Evolutionary conservation across 2,329 filamentous ascomycete genomes (phyloP).

Genomic region (Penicillium sp.): DNA sequence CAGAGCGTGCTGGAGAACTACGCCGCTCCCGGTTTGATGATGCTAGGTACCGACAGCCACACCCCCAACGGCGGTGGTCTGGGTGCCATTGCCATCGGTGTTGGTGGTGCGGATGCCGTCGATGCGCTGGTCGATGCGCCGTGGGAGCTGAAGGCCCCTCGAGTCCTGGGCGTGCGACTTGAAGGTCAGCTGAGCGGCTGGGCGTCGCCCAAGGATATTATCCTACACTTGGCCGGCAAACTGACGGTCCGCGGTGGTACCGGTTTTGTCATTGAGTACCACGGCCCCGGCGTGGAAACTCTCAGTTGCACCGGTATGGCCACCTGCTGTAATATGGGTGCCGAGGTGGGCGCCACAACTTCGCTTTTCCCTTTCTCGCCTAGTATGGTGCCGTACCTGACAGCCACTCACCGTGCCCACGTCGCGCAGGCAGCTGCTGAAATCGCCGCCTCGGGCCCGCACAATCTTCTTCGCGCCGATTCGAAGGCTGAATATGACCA

Average conservation of each 20-base stretch:
- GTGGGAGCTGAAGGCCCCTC: constrained; percentile 98
- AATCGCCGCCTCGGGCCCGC: constrained; percentile 62
- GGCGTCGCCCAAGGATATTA: constrained; percentile 94
- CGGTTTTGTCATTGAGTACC: constrained; percentile 66
- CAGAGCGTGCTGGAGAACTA: constrained; percentile 99
- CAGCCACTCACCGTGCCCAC: constrained; percentile 80
- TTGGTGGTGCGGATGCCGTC: constrained; percentile 96
- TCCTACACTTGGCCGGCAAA: constrained; percentile 94
- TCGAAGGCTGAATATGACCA: constrained; percentile 93
- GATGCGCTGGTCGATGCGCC: constrained; percentile 97
- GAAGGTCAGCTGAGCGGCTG: constrained; percentile 87
- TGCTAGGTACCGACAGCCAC: constrained; percentile 97
- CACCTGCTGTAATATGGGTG: constrained; percentile 70
- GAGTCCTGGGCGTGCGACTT: constrained; percentile 93
- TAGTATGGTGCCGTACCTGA: constrained; percentile 93
- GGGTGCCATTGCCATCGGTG: constrained; percentile 91
- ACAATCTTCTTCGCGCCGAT: constrained; percentile 73
- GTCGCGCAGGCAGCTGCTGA: constrained; percentile 86
- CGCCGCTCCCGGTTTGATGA: constrained; percentile 94
- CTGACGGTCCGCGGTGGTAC: constrained; percentile 98
- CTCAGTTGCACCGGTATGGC: constrained; percentile 84
- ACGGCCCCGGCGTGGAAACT: constrained; percentile 67
- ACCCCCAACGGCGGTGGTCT: constrained; percentile 97
- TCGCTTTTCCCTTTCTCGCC: constrained; percentile 98
- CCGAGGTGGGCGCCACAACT: constrained; percentile 71